These are phyloP conservation scores for Tubosaeta brunneosetosa DNA, from an alignment of 768 basidiomycete species.

Conservation along the genomic window DNA sequence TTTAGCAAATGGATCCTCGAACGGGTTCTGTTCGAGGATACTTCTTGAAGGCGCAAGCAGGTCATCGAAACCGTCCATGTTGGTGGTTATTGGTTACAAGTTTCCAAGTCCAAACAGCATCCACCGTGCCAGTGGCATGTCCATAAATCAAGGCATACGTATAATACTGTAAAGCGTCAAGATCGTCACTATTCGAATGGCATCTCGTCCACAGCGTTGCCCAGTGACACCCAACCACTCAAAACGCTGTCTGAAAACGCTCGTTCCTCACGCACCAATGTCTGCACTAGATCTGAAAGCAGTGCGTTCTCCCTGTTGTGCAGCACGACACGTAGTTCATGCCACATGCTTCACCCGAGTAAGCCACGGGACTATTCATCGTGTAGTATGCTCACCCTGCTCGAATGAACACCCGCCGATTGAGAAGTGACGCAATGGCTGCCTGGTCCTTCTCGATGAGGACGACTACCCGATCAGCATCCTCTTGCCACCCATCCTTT, in stretches of 20 bases:
- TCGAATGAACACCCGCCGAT: slow-evolving; percentile 80
- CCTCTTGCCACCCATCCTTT: slow-evolving; percentile 84
- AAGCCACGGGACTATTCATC: neutral
- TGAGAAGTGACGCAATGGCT: slow-evolving; percentile 67
- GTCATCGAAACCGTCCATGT: slow-evolving; percentile 79
- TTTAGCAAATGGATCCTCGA: slow-evolving; percentile 66
- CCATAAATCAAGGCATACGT: slow-evolving; percentile 11
- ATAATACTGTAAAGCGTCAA: slow-evolving; percentile 1
- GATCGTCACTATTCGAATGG: slow-evolving; percentile 62
- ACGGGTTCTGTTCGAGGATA: slow-evolving; percentile 70
- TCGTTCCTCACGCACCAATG: slow-evolving; percentile 70
- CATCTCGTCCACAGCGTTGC: slow-evolving; percentile 72
- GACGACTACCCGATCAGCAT: slow-evolving; percentile 69
- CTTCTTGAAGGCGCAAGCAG: slow-evolving; percentile 57
- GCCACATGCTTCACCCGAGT: slow-evolving; percentile 70
- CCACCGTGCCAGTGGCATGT: neutral
- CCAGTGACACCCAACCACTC: slow-evolving; percentile 71
- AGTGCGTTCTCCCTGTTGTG: slow-evolving; percentile 88
- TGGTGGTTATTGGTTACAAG: neutral
- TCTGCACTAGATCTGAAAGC: slow-evolving; percentile 66
- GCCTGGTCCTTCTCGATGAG: slow-evolving; percentile 84
- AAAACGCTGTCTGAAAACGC: slow-evolving; percentile 59
- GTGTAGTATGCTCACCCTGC: slow-evolving; percentile 55
- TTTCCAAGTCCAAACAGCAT: slow-evolving; percentile 7
- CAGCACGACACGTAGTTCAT: slow-evolving; percentile 87